Percentiles rank a stretch among this genome's conserved stretches.
Conservation (phyloP, 306 rosid genomes). For the Sicyos edulis region DNA sequence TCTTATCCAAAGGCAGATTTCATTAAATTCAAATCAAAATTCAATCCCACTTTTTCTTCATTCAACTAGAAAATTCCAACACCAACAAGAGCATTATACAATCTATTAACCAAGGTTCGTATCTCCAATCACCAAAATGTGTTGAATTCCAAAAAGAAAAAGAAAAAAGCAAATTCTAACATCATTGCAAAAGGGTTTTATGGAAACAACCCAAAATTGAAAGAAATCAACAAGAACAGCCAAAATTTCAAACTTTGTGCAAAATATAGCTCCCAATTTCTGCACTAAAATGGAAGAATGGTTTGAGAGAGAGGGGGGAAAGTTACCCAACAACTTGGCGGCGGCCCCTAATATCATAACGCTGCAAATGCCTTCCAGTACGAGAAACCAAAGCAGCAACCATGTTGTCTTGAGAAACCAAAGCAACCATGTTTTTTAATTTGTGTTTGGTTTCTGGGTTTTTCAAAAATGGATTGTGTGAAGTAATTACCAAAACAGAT, state of each 20-base stretch:
- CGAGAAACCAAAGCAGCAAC: conserved; percentile 78
- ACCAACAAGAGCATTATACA: too few species aligned
- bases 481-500: background rate
- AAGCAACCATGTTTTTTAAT: conserved; percentile 41
- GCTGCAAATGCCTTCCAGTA: conserved; percentile 81
- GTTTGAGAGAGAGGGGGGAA: background rate
- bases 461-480: background rate
- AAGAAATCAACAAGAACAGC: background rate
- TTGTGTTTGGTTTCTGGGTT: conserved; percentile 9
- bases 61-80: background rate
- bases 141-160: too few species aligned
- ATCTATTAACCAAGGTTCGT: too few species aligned
- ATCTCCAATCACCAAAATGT: too few species aligned
- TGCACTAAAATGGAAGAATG: background rate
- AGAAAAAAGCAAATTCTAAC: too few species aligned
- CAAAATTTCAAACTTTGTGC: background rate
- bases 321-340: conserved; percentile 98
- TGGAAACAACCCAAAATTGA: background rate
- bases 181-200: background rate
- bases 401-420: conserved; percentile 55
- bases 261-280: background rate
- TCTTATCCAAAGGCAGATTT: conserved; percentile 9
- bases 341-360: conserved; percentile 65
- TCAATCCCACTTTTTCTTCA: too few species aligned
- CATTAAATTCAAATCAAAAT: background rate